Evolutionary conservation across 2,329 filamentous ascomycete genomes (phyloP), one percentile per base, ranked within the genome.

Genomic region (Plenodomus lindquistii): DNA sequence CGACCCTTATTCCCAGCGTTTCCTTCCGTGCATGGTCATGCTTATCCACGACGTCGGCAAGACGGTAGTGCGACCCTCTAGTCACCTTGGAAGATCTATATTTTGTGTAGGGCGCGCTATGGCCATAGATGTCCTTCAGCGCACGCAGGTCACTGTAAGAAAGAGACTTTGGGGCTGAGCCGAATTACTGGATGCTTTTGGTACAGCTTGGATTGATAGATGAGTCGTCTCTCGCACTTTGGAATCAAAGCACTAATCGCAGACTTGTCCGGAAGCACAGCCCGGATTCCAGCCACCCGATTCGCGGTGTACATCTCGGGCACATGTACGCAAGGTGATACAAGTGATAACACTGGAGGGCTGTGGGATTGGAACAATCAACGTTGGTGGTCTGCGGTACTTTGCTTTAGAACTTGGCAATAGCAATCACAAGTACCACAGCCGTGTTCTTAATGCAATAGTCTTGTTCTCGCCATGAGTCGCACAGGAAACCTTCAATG

Each of bases 1-100:
- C 76, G 2, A 83, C 79, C 52, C 81, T 82, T 76, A 75, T 52
- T 82, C 80, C 79, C 79, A 79, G 70, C 47, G 78, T 77, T 19
- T 80, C 75, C 62, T 82, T 82, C 9, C 76, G 70, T 2, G 75
- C 71, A 52, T 83, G 81, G 7, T 82, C 79, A 9, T 68, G 59
- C 65, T 79, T 79, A 57, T 82, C 77, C 8, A 79, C 59, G 2
- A 80, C 78, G 59, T 82, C 79, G 21, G 78, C 78, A 2, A 83
- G 74, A 46, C 82, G 76, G 54, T 68, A 77, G 60, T 83, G 79
- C 0, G 75, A 73, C 2, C 79, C 79, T 0, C 78, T 69, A 0
- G 74, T 69, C 19, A 75, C 60, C 9, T 69, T 51, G 48, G 82
- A 82, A n/a, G 74, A 75, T 2, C 66, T 66, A 18, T 80, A 80